Evolutionary conservation across 345 rosid genomes (phyloP).

Genomic region (Eucalyptus sp.): DNA sequence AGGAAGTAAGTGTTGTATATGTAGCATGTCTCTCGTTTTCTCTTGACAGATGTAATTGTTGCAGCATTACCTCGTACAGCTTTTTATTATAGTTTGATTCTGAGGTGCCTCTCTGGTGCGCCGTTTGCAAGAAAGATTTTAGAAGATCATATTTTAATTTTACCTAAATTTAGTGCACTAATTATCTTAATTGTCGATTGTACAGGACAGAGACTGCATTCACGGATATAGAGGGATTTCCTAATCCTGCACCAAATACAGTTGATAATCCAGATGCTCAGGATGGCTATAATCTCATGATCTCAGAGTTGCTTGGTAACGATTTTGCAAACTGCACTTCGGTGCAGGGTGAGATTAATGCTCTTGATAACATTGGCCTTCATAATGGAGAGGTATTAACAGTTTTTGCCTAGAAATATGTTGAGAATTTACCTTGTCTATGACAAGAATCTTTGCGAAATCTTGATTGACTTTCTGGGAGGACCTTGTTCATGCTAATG

Average conservation of each 20-base stretch:
- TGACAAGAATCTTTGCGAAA: neutral
- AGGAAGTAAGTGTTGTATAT: constrained; percentile 39
- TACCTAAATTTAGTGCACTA: neutral
- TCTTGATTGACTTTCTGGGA: neutral
- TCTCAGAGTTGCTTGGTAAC: constrained; percentile 59
- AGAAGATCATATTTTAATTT: neutral
- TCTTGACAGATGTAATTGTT: neutral
- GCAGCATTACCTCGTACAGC: neutral
- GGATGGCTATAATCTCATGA: constrained; percentile 64
- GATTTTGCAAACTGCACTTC: constrained; percentile 45
- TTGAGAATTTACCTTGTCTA: neutral
- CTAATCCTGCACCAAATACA: constrained; percentile 17
- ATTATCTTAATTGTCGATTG: neutral
- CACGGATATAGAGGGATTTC: constrained; percentile 26
- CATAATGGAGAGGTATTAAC: constrained; percentile 59
- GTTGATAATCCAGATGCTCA: constrained; percentile 47
- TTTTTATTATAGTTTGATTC: neutral
- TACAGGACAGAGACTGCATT: constrained; percentile 62
- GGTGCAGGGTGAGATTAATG: constrained; percentile 35
- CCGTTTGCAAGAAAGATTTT: neutral
- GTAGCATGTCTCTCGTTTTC: neutral
- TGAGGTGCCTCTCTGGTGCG: neutral
- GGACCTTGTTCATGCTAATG: neutral
- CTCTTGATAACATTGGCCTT: constrained; percentile 42
- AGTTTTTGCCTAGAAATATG: neutral